phyloP scores from a whole-genome alignment of 225 moss, liverwort and hornwort species.

The Marchantia polymorpha region DNA sequence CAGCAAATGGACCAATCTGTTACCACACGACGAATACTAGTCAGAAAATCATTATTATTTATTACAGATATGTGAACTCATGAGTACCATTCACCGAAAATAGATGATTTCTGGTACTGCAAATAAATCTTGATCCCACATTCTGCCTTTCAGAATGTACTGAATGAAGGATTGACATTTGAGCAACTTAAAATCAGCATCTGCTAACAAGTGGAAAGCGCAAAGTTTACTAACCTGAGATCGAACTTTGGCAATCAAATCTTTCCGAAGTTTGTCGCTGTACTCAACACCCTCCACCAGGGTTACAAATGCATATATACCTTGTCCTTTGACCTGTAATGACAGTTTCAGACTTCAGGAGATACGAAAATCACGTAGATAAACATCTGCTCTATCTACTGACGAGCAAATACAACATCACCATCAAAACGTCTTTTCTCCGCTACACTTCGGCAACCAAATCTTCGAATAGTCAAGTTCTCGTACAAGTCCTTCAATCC shows the following conservation, averaged over 20 bases:
- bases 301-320: constrained; percentile 92
- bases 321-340: constrained; percentile 86
- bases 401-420: background rate
- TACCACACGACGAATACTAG: background rate
- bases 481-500: background rate
- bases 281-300: constrained; percentile 76
- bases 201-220: background rate
- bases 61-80: background rate
- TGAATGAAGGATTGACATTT: no score
- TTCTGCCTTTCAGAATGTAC: no score
- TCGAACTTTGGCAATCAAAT: constrained; percentile 60
- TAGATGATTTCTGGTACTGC: background rate
- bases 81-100: no score
- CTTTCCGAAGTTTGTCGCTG: constrained; percentile 62
- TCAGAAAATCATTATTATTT: background rate
- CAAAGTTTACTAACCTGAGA: constrained; percentile 45
- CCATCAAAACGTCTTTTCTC: background rate
- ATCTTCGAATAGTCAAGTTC: background rate
- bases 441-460: background rate
- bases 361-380: background rate
- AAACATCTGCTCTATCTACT: background rate
- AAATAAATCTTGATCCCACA: background rate
- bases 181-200: no score
- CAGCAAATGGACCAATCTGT: constrained; percentile 90
- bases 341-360: constrained; percentile 4